Conservation (phyloP, 768 basidiomycete species). For the Trametes elegans region DNA sequence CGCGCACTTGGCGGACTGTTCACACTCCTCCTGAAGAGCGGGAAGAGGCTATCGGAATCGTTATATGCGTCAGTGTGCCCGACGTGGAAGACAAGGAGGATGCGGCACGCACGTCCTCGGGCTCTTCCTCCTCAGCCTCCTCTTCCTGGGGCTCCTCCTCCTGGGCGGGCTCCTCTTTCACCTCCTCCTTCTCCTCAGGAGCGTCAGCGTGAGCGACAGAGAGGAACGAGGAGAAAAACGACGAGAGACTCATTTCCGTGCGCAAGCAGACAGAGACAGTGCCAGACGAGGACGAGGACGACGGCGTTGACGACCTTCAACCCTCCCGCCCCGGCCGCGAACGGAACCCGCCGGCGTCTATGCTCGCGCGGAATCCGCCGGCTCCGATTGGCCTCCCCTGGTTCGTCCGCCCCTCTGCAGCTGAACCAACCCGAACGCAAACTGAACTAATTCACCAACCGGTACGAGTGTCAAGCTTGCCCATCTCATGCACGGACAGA, state of each 20-base stretch:
- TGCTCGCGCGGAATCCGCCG: neutral
- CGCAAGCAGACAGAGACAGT: conserved; percentile 1
- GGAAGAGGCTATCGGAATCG: conserved; percentile 55
- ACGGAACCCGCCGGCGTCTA: conserved; percentile 1
- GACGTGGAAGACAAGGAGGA: neutral
- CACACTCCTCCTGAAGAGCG: conserved; percentile 71
- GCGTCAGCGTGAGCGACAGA: conserved; percentile 42
- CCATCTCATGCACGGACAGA: too few species aligned
- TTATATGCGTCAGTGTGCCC: too few species aligned
- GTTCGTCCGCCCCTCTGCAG: neutral
- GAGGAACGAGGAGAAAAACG: conserved; percentile 44
- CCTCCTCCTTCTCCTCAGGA: conserved; percentile 35
- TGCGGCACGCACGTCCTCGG: conserved; percentile 70
- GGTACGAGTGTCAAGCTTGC: too few species aligned
- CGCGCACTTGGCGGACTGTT: conserved; percentile 62
- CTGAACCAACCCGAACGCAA: neutral
- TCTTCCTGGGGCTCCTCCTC: conserved; percentile 32
- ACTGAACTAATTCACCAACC: neutral
- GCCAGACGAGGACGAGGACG: too few species aligned
- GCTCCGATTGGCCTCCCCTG: neutral
- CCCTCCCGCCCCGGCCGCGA: conserved; percentile 1
- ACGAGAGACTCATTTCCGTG: conserved; percentile 39
- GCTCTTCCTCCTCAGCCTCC: conserved; percentile 59
- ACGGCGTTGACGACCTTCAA: conserved; percentile 8
- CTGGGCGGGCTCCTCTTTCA: conserved; percentile 32